Evolutionary conservation across 2,329 filamentous ascomycete species (phyloP), one percentile per base, ranked within the genome.

Genomic region (Hirsutella rhossiliensis): DNA sequence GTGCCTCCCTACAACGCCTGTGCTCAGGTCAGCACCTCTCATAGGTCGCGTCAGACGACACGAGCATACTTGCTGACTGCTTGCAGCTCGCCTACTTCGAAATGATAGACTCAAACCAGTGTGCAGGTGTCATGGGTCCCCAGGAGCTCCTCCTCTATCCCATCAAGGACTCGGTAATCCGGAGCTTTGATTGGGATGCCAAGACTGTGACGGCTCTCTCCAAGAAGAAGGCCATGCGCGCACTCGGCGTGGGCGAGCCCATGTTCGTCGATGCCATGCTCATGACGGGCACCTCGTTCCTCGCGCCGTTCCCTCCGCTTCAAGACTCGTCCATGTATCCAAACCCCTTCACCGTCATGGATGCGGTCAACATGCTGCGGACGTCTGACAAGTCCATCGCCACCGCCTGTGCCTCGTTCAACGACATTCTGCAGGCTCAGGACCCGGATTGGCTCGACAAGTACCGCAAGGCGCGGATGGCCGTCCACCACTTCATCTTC

Each of bases 1-100:
- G 84, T 94, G 38, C 83, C 90, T 12, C 90, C 90, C 1, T 94
- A 87, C 68, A 88, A 84, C 61, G 87, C 89, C 32, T 82, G 84
- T 55, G 86, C 87, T 46, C 87, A 94, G 78, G 86, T 90, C 64
- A 58, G 69, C 61, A 23, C 38, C 36, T 11, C 12, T n/a, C 17
- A 4, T 6, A 13, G 17, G 27, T 29, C 28, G n/a, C 5, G 13
- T 5, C 9, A n/a, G 17, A 5, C 28, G 18, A 32, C 19, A 23
- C 41, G 31, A n/a, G n/a, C n/a, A n/a, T n/a, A n/a, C 17, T 23
- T 12, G 12, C 40, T 48, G 17, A 40, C 31, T 28, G 30, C 27
- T 7, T 11, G 19, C 37, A 49, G 81, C 76, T 95, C 49, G 84
- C 86, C 39, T 87, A 90, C 57, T 78, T 94, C 46, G 79, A 85